phyloP scores from a whole-genome alignment of 2,329 filamentous ascomycete species.

The Mollisiaceae sp. region DNA sequence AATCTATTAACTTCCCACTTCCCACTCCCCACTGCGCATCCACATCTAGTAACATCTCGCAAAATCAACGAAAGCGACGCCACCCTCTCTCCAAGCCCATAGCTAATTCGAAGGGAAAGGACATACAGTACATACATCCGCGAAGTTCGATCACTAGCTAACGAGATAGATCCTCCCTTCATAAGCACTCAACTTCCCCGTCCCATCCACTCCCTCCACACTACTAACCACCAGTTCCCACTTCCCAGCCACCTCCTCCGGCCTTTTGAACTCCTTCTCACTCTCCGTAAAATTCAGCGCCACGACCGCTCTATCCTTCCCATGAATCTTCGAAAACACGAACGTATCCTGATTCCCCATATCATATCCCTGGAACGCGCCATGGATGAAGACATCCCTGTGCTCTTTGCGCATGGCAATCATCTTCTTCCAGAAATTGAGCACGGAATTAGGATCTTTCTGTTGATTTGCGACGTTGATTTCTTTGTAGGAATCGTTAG shows the following conservation, averaged over 20 bases:
- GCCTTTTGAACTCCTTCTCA: constrained; percentile 36
- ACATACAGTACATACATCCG: too few relatives aligned
- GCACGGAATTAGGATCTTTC: constrained; percentile 30
- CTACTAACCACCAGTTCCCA: constrained; percentile 42
- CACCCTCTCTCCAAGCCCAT: too few relatives aligned
- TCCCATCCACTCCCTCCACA: constrained; percentile 32
- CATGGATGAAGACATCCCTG: constrained; percentile 65
- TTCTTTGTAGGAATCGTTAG: constrained; percentile 56
- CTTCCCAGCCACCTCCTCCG: constrained; percentile 28
- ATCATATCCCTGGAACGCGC: constrained; percentile 59
- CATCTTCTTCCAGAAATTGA: constrained; percentile 42
- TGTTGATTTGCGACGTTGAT: constrained; percentile 63
- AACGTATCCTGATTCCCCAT: constrained; percentile 52
- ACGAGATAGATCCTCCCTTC: constrained; percentile 44
- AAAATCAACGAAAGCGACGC: too few relatives aligned
- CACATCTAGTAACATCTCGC: too few relatives aligned
- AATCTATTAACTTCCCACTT: too few relatives aligned
- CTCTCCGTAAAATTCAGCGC: constrained; percentile 54
- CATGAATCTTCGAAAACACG: constrained; percentile 49
- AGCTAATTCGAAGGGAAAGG: too few relatives aligned
- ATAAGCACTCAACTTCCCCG: constrained; percentile 36
- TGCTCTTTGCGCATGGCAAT: constrained; percentile 49
- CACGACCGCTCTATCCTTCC: constrained; percentile 45
- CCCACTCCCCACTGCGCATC: too few relatives aligned
- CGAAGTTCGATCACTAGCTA: constrained; percentile 8